Evolutionary conservation across 2,329 filamentous ascomycete genomes (phyloP), one percentile per base, ranked within the genome.

Genomic region (Metarhizium brunneum): DNA sequence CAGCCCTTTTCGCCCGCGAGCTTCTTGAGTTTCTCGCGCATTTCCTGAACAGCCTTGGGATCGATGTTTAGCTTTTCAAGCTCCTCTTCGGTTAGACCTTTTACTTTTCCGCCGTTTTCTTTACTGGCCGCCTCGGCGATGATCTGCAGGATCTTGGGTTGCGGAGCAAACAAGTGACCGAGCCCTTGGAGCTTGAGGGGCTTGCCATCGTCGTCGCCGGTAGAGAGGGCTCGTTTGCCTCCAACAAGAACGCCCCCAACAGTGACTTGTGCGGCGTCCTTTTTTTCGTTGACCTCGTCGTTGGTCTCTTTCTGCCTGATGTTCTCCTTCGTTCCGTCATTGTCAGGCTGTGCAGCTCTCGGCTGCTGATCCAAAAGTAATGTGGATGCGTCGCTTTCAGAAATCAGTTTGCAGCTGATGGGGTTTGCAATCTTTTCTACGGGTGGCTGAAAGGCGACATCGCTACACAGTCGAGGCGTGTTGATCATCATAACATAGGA

Each of bases 401-500:
- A 74, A 53, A 96, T 85, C 55, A 86, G 83, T 30, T 82, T 81
- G 68, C 92, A 96, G 59, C 79, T 82, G 58, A 96, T 91, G 10
- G 82, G 73, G 66, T 95, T 87, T 6, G 90, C 85, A 56, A 83
- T 82, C 54, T 87, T 87, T 59, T 90, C 86, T 63, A 87, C 84
- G 0, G 90, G 89, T 0, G 92, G 91, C 54, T 87, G 76, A 68
- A 96, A 96, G 10, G 90, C 90, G 10, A 90, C 83, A 62, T 96
- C 92, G 66, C 87, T 83, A 73, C 92, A 96, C 13, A 96, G 82
- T 1, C 90, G 85, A 0, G 91, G 90, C 0, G 92, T 96, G 67
- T 95, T 88, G 59, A 96, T 83, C 36, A 95, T 84, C 91, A 96
- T 96, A 54, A 96, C 78, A 67, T 96, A 96, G 13, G 90, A 84